Percentiles rank a stretch among this genome's conserved stretches.
These are phyloP conservation scores for Lathyrus sativus DNA, from an alignment of 306 rosid genomes.

Conservation along the genomic window DNA sequence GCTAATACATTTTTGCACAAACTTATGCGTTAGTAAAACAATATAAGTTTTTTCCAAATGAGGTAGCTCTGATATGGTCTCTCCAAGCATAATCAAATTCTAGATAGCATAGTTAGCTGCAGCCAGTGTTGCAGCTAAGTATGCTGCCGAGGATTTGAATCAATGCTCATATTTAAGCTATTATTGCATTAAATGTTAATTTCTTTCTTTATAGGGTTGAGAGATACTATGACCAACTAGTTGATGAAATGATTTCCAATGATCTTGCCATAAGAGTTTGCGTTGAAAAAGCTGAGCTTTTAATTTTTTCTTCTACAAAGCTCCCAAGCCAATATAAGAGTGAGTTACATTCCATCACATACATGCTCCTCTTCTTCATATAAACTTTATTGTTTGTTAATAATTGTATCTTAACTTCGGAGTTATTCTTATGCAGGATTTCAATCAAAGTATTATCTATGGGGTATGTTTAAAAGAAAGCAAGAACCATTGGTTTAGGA, in stretches of 20 bases:
- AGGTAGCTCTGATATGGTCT: too few species aligned
- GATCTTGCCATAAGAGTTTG: slow-evolving; percentile 63
- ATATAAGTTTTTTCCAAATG: too few species aligned
- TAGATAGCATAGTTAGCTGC: too few species aligned
- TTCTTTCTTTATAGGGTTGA: slow-evolving; percentile 44
- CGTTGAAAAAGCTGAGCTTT: slow-evolving; percentile 59
- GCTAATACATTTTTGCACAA: too few species aligned
- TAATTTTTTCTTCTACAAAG: slow-evolving; percentile 60
- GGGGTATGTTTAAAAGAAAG: slow-evolving; percentile 71
- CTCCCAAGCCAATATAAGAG: slow-evolving; percentile 56
- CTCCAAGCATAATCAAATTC: too few species aligned
- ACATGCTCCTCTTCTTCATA: background rate
- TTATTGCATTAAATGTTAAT: background rate
- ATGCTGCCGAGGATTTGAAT: too few species aligned
- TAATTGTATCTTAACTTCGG: background rate
- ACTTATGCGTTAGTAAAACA: too few species aligned
- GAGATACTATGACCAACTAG: slow-evolving; percentile 45
- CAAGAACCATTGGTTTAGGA: slow-evolving; percentile 12
- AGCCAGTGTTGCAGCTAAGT: too few species aligned
- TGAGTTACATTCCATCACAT: slow-evolving; percentile 39
- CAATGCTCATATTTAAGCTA: background rate
- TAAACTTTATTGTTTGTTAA: slow-evolving; percentile 18
- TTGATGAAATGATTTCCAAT: slow-evolving; percentile 45
- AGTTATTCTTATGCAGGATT: slow-evolving; percentile 55
- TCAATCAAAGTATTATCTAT: slow-evolving; percentile 60